These are phyloP conservation scores for Russula griseocarnosa DNA, from an alignment of 768 basidiomycete genomes.

Conservation along the genomic window DNA sequence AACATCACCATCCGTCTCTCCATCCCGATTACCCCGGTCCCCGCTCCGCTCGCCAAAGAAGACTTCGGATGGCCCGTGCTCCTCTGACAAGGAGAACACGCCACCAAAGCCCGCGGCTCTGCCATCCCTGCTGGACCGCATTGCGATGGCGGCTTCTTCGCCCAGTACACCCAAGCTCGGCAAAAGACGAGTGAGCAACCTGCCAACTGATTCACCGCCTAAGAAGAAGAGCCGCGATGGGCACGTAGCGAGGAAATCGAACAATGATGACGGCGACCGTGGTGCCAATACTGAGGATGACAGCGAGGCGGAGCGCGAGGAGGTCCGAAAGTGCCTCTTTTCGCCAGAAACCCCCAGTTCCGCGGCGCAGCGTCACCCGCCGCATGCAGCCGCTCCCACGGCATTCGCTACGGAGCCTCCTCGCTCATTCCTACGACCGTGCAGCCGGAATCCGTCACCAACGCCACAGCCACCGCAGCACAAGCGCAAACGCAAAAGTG, in stretches of 20 bases:
- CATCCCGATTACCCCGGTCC: constrained; percentile 23
- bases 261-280: neutral
- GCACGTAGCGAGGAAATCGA: neutral
- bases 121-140: constrained; percentile 45
- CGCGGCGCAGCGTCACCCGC: neutral
- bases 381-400: neutral
- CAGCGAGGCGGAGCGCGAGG: constrained; percentile 22
- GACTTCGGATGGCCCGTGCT: constrained; percentile 24
- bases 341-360: constrained; percentile 7
- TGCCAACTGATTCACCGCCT: constrained; percentile 30
- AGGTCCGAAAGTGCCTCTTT: constrained; percentile 11
- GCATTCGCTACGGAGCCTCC: neutral
- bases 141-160: constrained; percentile 42
- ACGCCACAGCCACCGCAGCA: constrained; percentile 10
- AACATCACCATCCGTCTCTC: constrained; percentile 22
- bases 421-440: neutral
- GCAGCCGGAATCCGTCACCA: constrained; percentile 11
- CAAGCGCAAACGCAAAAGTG: constrained; percentile 46
- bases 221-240: constrained; percentile 10
- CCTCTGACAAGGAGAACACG: constrained; percentile 57
- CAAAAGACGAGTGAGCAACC: constrained; percentile 45
- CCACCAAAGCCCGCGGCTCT: constrained; percentile 39
- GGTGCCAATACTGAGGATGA: neutral
- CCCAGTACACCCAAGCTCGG: constrained; percentile 35
- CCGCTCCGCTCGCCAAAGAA: constrained; percentile 31